A percentile compares a stretch with the other conserved stretches of the same genome.
Evolutionary conservation across 1,139 yeast species (phyloP).

Genomic region (Lodderomyces metapsilosis): DNA sequence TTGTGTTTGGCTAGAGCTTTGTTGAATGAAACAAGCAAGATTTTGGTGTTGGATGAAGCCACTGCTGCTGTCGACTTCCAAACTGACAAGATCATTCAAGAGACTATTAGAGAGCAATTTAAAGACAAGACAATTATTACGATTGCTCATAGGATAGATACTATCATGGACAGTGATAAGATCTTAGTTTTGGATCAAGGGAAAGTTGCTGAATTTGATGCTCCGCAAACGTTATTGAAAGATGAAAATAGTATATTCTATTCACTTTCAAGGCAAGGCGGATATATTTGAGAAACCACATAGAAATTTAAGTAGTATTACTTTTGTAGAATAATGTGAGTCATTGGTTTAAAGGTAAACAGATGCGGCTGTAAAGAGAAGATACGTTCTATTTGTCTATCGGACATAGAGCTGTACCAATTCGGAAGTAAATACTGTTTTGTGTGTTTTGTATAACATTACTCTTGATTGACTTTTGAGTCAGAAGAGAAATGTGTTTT

Average conservation of each 20-base stretch:
- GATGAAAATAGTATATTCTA: constrained; percentile 25
- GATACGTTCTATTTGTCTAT: too few relatives aligned
- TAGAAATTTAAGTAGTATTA: too few relatives aligned
- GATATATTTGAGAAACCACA: constrained; percentile 6
- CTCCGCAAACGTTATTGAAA: constrained; percentile 48
- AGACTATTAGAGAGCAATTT: constrained; percentile 66
- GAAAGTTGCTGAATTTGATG: constrained; percentile 64
- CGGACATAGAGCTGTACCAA: too few relatives aligned
- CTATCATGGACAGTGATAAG: constrained; percentile 76
- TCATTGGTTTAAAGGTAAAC: neutral
- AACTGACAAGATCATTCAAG: constrained; percentile 74
- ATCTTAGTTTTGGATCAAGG: constrained; percentile 73
- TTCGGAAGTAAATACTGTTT: too few relatives aligned
- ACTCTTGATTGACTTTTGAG: too few relatives aligned
- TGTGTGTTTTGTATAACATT: too few relatives aligned
- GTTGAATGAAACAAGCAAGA: constrained; percentile 50
- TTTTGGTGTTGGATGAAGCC: constrained; percentile 77
- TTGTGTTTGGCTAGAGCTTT: constrained; percentile 76
- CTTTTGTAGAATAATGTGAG: too few relatives aligned
- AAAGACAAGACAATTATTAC: constrained; percentile 69
- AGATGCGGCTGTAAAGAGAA: too few relatives aligned
- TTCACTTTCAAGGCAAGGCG: constrained; percentile 32
- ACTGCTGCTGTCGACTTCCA: constrained; percentile 85
- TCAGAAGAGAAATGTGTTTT: too few relatives aligned
- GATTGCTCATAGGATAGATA: constrained; percentile 81